A percentile compares a stretch with the other conserved stretches of the same genome.
These are phyloP conservation scores for Prunus mume DNA, from an alignment of 306 rosid species.

Conservation along the genomic window DNA sequence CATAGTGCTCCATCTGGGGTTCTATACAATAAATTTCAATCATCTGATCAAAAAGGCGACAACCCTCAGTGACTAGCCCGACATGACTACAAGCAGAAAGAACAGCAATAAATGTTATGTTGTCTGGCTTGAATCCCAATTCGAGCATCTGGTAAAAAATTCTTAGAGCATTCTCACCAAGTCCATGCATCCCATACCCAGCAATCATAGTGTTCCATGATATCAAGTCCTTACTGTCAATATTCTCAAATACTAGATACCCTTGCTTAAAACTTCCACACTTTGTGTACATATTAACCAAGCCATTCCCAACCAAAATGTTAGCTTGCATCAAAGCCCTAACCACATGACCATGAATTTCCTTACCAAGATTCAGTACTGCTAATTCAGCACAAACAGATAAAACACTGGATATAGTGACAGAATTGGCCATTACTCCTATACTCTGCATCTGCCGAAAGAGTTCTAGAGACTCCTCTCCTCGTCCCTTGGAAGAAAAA, in stretches of 20 bases:
- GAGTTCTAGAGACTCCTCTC: slow-evolving; percentile 58
- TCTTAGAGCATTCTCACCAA: slow-evolving; percentile 60
- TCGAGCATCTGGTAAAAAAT: slow-evolving; percentile 55
- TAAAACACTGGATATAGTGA: slow-evolving; percentile 61
- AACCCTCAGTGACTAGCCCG: slow-evolving; percentile 62
- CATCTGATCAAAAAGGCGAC: slow-evolving; percentile 54
- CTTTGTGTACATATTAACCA: slow-evolving; percentile 77
- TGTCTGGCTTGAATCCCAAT: slow-evolving; percentile 59
- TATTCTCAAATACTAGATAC: slow-evolving; percentile 48
- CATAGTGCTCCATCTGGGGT: slow-evolving; percentile 77
- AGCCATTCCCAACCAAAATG: slow-evolving; percentile 73
- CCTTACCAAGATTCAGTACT: slow-evolving; percentile 62
- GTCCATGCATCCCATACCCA: slow-evolving; percentile 83
- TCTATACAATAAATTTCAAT: slow-evolving; percentile 41
- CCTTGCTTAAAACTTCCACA: slow-evolving; percentile 70
- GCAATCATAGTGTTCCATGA: slow-evolving; percentile 84
- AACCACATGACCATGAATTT: slow-evolving; percentile 60
- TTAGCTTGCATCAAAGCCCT: slow-evolving; percentile 54
- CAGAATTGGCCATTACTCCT: slow-evolving; percentile 51
- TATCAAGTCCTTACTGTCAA: slow-evolving; percentile 52
- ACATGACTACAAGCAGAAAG: slow-evolving; percentile 87
- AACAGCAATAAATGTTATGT: slow-evolving; percentile 59
- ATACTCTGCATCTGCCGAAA: slow-evolving; percentile 75
- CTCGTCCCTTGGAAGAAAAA: slow-evolving; percentile 51
- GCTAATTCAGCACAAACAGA: slow-evolving; percentile 75